Evolutionary conservation across 2,329 filamentous ascomycete genomes (phyloP).

Genomic region (Hypoxylon sp.): DNA sequence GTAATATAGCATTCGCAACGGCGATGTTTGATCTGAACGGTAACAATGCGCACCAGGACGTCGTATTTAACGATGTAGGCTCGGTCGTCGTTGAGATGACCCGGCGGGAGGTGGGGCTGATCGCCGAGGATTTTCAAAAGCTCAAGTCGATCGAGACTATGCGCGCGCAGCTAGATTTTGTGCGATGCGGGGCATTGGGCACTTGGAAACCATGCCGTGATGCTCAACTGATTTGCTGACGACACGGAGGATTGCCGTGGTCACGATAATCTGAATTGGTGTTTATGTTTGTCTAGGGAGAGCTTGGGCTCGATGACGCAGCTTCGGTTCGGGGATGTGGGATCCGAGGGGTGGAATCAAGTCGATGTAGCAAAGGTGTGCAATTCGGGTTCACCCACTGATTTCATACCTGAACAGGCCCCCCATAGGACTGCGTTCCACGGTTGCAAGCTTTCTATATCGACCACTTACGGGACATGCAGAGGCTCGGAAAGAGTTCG

Average conservation of each 20-base stretch:
- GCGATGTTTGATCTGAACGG: slow-evolving; percentile 6
- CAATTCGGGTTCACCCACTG: slow-evolving; percentile 26
- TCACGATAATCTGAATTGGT: slow-evolving; percentile 20
- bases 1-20: not conserved
- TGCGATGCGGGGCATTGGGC: slow-evolving; percentile 49
- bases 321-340: slow-evolving; percentile 45
- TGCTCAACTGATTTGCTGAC: slow-evolving; percentile 15
- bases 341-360: slow-evolving; percentile 46
- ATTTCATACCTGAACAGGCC: slow-evolving; percentile 28
- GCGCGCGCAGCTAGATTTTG: slow-evolving; percentile 39
- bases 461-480: slow-evolving; percentile 20
- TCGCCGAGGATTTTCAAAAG: slow-evolving; percentile 47
- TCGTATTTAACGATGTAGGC: slow-evolving; percentile 30
- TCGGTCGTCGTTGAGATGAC: slow-evolving; percentile 29
- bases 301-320: slow-evolving; percentile 50
- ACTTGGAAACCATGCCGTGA: slow-evolving; percentile 29
- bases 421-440: slow-evolving; percentile 15
- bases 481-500: slow-evolving; percentile 36
- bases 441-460: slow-evolving; percentile 20
- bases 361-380: slow-evolving; percentile 38
- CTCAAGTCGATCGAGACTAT: slow-evolving; percentile 45
- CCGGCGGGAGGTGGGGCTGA: slow-evolving; percentile 45
- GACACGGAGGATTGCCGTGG: slow-evolving; percentile 11
- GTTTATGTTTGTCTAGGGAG: slow-evolving; percentile 26
- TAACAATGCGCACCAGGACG: slow-evolving; percentile 32